phyloP scores from a whole-genome alignment of 805 yeast species.

The Yarrowia deformans region DNA sequence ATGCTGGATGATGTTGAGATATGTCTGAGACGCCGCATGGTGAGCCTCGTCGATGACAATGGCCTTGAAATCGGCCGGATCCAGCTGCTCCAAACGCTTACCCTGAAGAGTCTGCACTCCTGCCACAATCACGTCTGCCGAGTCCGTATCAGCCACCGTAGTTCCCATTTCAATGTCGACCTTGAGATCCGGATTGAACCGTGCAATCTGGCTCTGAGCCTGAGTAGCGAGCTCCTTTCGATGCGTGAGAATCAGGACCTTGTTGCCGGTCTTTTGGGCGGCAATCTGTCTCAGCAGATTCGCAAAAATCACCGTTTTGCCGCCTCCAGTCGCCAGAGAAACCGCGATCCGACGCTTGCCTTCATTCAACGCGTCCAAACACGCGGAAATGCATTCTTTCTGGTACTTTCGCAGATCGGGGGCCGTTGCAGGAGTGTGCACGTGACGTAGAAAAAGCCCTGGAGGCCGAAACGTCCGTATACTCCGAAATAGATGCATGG shows the following conservation, averaged over 20 bases:
- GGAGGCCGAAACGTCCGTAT: background rate
- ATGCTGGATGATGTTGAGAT: constrained; percentile 62
- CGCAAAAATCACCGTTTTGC: constrained; percentile 67
- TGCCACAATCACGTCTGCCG: constrained; percentile 73
- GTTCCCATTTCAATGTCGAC: constrained; percentile 78
- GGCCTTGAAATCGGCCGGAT: constrained; percentile 69
- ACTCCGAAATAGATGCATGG: background rate
- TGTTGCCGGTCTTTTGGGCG: constrained; percentile 49
- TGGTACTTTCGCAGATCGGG: constrained; percentile 64
- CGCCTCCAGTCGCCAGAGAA: constrained; percentile 92
- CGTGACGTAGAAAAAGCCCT: background rate
- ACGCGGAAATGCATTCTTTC: constrained; percentile 66
- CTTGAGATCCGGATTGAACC: constrained; percentile 57
- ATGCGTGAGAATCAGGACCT: constrained; percentile 74
- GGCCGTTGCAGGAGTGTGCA: background rate
- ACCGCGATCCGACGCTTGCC: constrained; percentile 73
- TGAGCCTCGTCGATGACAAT: constrained; percentile 92
- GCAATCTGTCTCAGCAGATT: constrained; percentile 48
- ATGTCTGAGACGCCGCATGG: constrained; percentile 80
- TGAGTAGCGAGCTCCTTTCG: constrained; percentile 80
- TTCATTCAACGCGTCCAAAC: constrained; percentile 57
- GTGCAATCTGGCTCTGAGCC: constrained; percentile 60
- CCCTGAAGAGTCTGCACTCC: constrained; percentile 73
- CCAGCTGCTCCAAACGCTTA: constrained; percentile 59
- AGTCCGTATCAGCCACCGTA: constrained; percentile 51